phyloP scores from a whole-genome alignment of 139 green algal genomes.

The Pseudopediastrum boryanum region DNA sequence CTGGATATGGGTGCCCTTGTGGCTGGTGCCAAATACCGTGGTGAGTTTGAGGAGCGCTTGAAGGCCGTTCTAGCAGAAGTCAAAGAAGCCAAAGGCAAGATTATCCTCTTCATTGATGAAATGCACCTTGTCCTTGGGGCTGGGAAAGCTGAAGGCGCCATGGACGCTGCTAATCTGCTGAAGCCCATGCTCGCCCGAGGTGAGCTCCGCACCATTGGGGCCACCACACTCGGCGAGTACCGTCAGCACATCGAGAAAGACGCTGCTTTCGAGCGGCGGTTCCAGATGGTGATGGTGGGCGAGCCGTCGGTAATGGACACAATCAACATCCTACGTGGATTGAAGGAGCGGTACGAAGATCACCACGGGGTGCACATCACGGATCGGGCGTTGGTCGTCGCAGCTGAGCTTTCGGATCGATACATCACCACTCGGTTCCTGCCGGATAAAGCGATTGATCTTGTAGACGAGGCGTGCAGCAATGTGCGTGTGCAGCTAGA shows the following conservation, averaged over 20 bases:
- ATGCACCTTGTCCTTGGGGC: slow-evolving; percentile 80
- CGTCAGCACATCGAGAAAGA: slow-evolving; percentile 96
- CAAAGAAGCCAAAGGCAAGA: slow-evolving; percentile 52
- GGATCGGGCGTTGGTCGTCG: slow-evolving; percentile 65
- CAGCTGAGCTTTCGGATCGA: slow-evolving; percentile 61
- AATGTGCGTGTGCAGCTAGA: slow-evolving; percentile 61
- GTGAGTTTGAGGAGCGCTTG: slow-evolving; percentile 85
- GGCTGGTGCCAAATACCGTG: slow-evolving; percentile 90
- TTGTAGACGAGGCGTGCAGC: slow-evolving; percentile 64
- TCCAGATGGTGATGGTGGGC: slow-evolving; percentile 87
- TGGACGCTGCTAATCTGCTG: slow-evolving; percentile 95
- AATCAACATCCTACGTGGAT: slow-evolving; percentile 92
- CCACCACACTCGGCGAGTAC: slow-evolving; percentile 93
- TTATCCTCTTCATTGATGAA: slow-evolving; percentile 97
- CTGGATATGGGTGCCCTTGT: slow-evolving; percentile 94
- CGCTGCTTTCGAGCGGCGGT: slow-evolving; percentile 88
- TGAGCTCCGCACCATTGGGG: slow-evolving; percentile 94
- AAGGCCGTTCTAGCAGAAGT: slow-evolving; percentile 71
- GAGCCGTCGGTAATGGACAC: slow-evolving; percentile 89
- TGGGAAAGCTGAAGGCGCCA: slow-evolving; percentile 81
- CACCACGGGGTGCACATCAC: slow-evolving; percentile 69
- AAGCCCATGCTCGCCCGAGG: slow-evolving; percentile 96
- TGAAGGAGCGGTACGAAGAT: slow-evolving; percentile 86
- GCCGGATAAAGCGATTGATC: slow-evolving; percentile 83
- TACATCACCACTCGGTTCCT: slow-evolving; percentile 80